These are phyloP conservation scores for Primulina tabacum DNA, from an alignment of 257 asterid genomes.

Conservation along the genomic window DNA sequence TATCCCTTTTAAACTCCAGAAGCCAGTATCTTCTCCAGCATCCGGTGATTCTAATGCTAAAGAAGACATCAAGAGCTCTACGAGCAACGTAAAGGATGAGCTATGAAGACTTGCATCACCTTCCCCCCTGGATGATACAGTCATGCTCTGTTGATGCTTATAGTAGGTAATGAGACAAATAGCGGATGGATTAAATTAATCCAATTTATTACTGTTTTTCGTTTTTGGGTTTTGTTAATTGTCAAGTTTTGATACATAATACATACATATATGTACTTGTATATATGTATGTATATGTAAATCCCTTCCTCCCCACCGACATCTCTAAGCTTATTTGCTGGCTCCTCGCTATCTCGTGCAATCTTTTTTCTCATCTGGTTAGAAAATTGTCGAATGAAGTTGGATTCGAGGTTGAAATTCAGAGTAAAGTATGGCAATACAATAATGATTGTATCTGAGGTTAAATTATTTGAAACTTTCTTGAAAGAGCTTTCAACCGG, in stretches of 20 bases:
- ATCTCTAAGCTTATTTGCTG: not conserved
- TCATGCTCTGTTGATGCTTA: conserved; percentile 3
- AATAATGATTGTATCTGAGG: not conserved
- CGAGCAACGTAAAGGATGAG: conserved; percentile 60
- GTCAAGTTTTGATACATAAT: conserved; percentile 6
- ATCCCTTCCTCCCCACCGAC: not conserved
- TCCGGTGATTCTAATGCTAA: conserved; percentile 33
- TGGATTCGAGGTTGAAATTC: not conserved
- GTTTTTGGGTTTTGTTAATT: conserved; percentile 9
- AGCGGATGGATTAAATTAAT: conserved; percentile 6
- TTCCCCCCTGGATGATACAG: not conserved
- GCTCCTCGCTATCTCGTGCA: not conserved
- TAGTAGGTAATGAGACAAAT: conserved; percentile 7
- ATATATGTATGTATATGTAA: not conserved
- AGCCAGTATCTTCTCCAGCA: conserved; percentile 41
- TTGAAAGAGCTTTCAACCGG: not conserved
- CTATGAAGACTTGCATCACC: conserved; percentile 36
- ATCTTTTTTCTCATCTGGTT: not conserved
- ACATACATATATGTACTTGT: not conserved
- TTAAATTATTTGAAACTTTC: not conserved
- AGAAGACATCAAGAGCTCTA: conserved; percentile 32
- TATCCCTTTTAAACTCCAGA: conserved; percentile 79
- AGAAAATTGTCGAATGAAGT: not conserved
- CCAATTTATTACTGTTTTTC: conserved; percentile 21
- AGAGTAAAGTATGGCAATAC: not conserved